Evolutionary conservation across 2,329 filamentous ascomycete genomes (phyloP).

Genomic region (Ophiostoma angusticollis): DNA sequence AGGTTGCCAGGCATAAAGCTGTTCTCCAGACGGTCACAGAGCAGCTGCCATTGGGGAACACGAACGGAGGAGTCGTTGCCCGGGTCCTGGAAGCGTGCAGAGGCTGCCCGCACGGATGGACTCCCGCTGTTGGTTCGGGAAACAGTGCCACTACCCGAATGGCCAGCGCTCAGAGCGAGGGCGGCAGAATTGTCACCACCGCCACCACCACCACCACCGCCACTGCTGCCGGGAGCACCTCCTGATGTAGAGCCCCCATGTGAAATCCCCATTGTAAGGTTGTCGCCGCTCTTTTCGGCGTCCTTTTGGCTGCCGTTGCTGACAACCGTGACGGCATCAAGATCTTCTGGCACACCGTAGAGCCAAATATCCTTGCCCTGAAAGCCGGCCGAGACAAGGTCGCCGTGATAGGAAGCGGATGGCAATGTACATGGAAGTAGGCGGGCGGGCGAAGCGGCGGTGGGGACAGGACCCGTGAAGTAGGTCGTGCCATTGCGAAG

Average conservation of each 20-base stretch:
- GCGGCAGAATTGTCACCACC: conserved; percentile 17
- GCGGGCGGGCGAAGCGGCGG: conserved; percentile 38
- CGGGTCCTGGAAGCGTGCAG: conserved; percentile 23
- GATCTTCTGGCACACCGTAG: conserved; percentile 62
- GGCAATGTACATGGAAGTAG: conserved; percentile 57
- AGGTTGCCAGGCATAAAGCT: conserved; percentile 56
- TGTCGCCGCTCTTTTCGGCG: background rate
- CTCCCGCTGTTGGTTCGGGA: conserved; percentile 28
- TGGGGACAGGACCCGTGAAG: conserved; percentile 57
- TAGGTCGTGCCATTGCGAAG: conserved; percentile 65
- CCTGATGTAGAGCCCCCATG: background rate
- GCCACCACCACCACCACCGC: conserved; percentile 13
- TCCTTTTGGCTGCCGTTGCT: background rate
- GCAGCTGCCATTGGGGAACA: conserved; percentile 55
- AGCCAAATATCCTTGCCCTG: conserved; percentile 62
- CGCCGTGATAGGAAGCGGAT: conserved; percentile 53
- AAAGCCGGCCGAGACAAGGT: conserved; percentile 63
- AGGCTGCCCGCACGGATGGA: conserved; percentile 27
- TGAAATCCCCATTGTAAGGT: background rate
- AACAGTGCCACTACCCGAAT: conserved; percentile 12
- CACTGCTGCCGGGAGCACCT: conserved; percentile 8
- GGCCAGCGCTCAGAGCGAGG: conserved; percentile 8
- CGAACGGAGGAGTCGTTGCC: conserved; percentile 19
- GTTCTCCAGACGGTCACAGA: conserved; percentile 57
- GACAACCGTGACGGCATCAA: conserved; percentile 46